Conservation (phyloP, 345 rosid genomes). For the Cardamine occulta region DNA sequence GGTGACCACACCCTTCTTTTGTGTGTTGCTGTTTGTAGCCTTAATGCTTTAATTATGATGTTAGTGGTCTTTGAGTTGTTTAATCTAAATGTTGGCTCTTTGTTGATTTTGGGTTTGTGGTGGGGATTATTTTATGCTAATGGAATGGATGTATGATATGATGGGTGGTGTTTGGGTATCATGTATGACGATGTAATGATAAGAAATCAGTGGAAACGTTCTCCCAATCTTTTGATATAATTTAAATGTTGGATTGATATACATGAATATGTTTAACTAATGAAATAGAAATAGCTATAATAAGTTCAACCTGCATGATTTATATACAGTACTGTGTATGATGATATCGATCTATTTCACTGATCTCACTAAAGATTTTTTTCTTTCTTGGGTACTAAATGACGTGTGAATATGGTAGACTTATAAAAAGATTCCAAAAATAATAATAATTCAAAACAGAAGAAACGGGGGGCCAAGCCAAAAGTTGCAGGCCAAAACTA, state of each 20-base stretch:
- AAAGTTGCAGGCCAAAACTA: constrained; percentile 27
- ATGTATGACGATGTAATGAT: constrained; percentile 29
- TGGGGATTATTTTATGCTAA: constrained; percentile 7
- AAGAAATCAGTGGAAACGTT: constrained; percentile 13
- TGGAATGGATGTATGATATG: constrained; percentile 40
- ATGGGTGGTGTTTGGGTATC: constrained; percentile 32
- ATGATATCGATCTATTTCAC: constrained; percentile 5
- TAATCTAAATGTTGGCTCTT: constrained; percentile 38
- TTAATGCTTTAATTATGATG: constrained; percentile 41
- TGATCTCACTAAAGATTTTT: constrained; percentile 1
- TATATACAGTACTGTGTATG: background rate
- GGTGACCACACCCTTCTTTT: constrained; percentile 40
- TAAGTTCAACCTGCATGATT: constrained; percentile 4
- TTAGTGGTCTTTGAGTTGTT: constrained; percentile 32
- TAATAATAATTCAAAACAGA: constrained; percentile 13
- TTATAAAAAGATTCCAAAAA: constrained; percentile 27
- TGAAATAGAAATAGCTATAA: background rate
- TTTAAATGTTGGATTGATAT: constrained; percentile 5
- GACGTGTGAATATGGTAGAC: constrained; percentile 22
- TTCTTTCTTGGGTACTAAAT: background rate
- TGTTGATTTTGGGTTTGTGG: constrained; percentile 29
- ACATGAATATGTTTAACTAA: background rate
- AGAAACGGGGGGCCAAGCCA: constrained; percentile 35
- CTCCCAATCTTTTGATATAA: background rate
- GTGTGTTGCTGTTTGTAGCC: constrained; percentile 37